These are phyloP conservation scores for Cicer arietinum DNA, from an alignment of 306 rosid genomes.

Conservation along the genomic window DNA sequence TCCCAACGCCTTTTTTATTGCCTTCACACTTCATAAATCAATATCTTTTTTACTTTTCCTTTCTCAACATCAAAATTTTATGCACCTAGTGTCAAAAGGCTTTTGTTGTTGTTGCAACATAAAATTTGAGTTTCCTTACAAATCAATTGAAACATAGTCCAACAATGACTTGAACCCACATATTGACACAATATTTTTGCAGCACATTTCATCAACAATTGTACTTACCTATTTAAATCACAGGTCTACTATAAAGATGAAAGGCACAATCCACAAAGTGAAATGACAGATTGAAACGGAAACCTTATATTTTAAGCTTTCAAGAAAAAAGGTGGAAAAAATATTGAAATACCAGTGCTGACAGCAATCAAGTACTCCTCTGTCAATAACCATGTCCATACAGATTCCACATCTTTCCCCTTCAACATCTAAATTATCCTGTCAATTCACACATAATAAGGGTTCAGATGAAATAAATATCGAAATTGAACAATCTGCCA, in stretches of 20 bases:
- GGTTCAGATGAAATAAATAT: not conserved
- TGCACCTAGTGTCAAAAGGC: not conserved
- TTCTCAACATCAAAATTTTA: not conserved
- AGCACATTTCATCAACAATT: constrained; percentile 23
- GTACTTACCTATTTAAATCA: not conserved
- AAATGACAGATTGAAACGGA: not conserved
- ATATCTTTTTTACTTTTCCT: constrained; percentile 11
- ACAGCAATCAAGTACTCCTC: constrained; percentile 98
- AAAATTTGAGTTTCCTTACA: not conserved
- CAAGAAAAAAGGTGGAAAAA: constrained; percentile 21
- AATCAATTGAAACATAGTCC: constrained; percentile 29
- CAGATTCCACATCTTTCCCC: constrained; percentile 93
- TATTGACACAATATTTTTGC: constrained; percentile 6
- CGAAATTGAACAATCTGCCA: constrained; percentile 28
- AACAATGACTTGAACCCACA: constrained; percentile 30
- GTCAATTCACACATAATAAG: constrained; percentile 39
- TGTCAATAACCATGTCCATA: constrained; percentile 84
- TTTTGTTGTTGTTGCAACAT: not conserved
- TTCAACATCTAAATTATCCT: constrained; percentile 67
- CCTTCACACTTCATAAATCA: constrained; percentile 10
- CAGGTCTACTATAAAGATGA: not conserved
- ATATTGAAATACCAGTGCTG: constrained; percentile 78
- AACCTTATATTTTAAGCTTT: constrained; percentile 13
- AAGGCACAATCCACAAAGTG: constrained; percentile 18
- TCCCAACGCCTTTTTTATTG: not conserved